Conservation (phyloP, 1,284 basidiomycete genomes). For the Albatrellus sp. region DNA sequence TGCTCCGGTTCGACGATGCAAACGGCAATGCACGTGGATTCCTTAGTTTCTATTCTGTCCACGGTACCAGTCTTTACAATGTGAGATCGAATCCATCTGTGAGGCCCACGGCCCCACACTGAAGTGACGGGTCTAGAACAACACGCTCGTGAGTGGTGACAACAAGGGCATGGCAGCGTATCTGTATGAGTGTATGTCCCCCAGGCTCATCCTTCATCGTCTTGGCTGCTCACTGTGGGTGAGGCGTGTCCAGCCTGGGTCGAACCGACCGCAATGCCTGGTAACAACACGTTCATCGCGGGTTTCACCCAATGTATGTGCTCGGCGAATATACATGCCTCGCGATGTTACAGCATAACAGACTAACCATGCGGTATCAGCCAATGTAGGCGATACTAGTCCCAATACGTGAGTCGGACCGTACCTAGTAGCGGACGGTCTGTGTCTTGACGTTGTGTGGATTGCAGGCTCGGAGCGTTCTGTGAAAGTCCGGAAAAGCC, state of each 20-base stretch:
- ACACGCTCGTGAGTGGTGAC: constrained; percentile 63
- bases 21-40: constrained; percentile 50
- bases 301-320: constrained; percentile 58
- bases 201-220: background rate
- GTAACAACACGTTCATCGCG: constrained; percentile 61
- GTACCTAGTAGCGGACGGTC: background rate
- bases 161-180: constrained; percentile 79
- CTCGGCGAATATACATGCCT: background rate
- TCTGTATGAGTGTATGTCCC: constrained; percentile 50
- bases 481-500: constrained; percentile 63
- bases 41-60: constrained; percentile 69
- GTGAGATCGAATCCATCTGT: constrained; percentile 20
- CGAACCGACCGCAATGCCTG: constrained; percentile 54
- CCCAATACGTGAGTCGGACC: constrained; percentile 53
- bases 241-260: constrained; percentile 31
- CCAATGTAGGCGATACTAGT: constrained; percentile 68
- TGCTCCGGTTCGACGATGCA: constrained; percentile 51
- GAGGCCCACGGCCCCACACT: no score
- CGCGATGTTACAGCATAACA: background rate
- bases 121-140: constrained; percentile 36
- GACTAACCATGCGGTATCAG: constrained; percentile 20
- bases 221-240: no score
- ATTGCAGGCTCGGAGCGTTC: constrained; percentile 49
- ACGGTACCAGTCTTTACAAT: constrained; percentile 69
- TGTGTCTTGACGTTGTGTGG: background rate